Evolutionary conservation across 495 filamentous ascomycete species (phyloP).

Genomic region (Choiromyces venosus): DNA sequence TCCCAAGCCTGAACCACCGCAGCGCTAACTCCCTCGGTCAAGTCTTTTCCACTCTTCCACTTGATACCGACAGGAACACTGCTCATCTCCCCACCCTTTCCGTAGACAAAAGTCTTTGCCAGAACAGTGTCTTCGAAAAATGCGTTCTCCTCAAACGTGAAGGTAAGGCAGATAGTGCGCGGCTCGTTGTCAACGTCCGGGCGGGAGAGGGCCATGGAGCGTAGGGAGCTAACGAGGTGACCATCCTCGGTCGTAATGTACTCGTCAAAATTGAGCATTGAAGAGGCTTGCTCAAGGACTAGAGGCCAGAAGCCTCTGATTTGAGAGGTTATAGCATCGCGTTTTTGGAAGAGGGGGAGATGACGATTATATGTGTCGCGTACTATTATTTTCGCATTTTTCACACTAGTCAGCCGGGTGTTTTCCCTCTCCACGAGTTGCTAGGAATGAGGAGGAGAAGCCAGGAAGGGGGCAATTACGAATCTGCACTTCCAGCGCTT

Average conservation of each 20-base stretch:
- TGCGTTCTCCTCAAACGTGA: slow-evolving; percentile 63
- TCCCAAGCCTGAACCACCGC: slow-evolving; percentile 63
- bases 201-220: slow-evolving; percentile 50
- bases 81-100: slow-evolving; percentile 64
- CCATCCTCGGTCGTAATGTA: slow-evolving; percentile 75
- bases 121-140: slow-evolving; percentile 68
- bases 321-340: slow-evolving; percentile 58
- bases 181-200: slow-evolving; percentile 49
- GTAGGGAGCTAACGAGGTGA: slow-evolving; percentile 54
- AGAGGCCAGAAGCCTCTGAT: slow-evolving; percentile 85
- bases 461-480: slow-evolving; percentile 48
- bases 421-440: neutral
- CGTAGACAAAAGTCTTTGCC: slow-evolving; percentile 68
- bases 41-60: slow-evolving; percentile 80
- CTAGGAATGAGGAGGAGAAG: neutral
- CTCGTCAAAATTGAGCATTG: slow-evolving; percentile 64
- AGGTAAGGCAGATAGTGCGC: slow-evolving; percentile 57
- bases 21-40: slow-evolving; percentile 72
- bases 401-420: neutral
- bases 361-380: slow-evolving; percentile 43
- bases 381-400: slow-evolving; percentile 13
- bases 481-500: slow-evolving; percentile 63
- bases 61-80: slow-evolving; percentile 77
- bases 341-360: slow-evolving; percentile 63
- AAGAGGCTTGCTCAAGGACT: slow-evolving; percentile 75